Evolutionary conservation across 371 early-diverging fungal species (phyloP), one percentile per base, ranked within the genome.

Genomic region (Syncephalastrum monosporum): DNA sequence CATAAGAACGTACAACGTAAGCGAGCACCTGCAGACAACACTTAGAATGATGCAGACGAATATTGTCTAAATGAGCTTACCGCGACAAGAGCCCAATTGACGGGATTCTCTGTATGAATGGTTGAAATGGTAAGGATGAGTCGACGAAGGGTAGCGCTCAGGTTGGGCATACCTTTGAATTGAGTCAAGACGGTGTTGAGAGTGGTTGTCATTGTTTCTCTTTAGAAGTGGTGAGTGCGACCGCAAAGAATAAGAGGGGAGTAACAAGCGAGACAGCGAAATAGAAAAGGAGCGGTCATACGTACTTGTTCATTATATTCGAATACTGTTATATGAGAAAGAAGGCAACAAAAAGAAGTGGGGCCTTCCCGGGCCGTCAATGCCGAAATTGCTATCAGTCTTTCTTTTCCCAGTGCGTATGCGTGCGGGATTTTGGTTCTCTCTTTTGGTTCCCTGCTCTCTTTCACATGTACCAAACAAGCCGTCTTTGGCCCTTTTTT

Each of bases 41-140:
- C 27, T 3, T 60, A 51, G 17, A 46, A 46, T 3, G 49, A 14
- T 29, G 60, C 55, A 65, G 41, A 55, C 53, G 43, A 63, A 62
- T 17, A 56, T 56, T 59, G 63, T 56, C 49, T 65, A 65, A 13
- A 64, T 53, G 19, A 42, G n/a, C 69, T 50, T 60, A 75, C 77
- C 15, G 72, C 80, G 16, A 75, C 63, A 15, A 83, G 69, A n/a
- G 77, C 69, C 82, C 80, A 80, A 61, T 83, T 83, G 29, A 83
- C 65, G 51, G 83, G 83, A 62, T 82, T 83, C 51, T 71, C 71
- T 71, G 41, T 7, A 13, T 61, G 42, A 1, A 72, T 33, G 38
- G 38, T 33, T 42, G 8, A 45, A 16, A 19, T 19, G 29, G 19
- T 48, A 4, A 45, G 51, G 12, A 24, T 55, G 16, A 17, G 46